Evolutionary conservation across 352 stramenopile species (phyloP).

Genomic region (Phytophthora idaei): DNA sequence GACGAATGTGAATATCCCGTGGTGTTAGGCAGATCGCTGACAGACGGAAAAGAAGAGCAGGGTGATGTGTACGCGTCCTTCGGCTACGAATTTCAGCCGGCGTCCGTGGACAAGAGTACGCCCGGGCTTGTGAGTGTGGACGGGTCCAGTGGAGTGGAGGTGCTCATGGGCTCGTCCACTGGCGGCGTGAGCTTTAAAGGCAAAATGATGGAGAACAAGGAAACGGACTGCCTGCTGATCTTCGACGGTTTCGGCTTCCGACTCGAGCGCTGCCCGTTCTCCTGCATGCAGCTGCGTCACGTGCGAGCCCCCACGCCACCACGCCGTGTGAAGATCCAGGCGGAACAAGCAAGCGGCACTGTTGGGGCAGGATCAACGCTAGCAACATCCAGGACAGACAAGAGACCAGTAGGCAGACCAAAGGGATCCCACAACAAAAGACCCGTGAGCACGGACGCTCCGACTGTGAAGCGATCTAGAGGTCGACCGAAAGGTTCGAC

Average conservation of each 20-base stretch:
- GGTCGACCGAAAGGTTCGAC: constrained; percentile 33
- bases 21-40: constrained; percentile 55
- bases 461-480: constrained; percentile 15
- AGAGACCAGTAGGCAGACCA: constrained; percentile 15
- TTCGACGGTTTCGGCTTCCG: constrained; percentile 75
- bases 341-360: constrained; percentile 4
- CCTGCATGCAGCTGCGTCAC: constrained; percentile 77
- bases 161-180: constrained; percentile 63
- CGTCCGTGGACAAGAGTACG: constrained; percentile 71
- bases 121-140: constrained; percentile 74
- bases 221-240: constrained; percentile 82
- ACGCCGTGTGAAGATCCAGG: constrained; percentile 20
- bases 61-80: constrained; percentile 62
- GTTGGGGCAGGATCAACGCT: background rate
- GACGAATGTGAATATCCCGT: constrained; percentile 69
- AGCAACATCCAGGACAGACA: constrained; percentile 5
- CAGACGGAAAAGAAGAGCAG: background rate
- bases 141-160: constrained; percentile 59
- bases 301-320: constrained; percentile 50
- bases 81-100: constrained; percentile 86
- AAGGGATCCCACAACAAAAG: constrained; percentile 19
- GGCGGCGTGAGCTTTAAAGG: constrained; percentile 82
- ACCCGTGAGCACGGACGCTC: constrained; percentile 3
- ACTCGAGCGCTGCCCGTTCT: constrained; percentile 71
- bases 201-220: constrained; percentile 78